Evolutionary conservation across 2,329 filamentous ascomycete genomes (phyloP).

Genomic region (Penicillium palitans): DNA sequence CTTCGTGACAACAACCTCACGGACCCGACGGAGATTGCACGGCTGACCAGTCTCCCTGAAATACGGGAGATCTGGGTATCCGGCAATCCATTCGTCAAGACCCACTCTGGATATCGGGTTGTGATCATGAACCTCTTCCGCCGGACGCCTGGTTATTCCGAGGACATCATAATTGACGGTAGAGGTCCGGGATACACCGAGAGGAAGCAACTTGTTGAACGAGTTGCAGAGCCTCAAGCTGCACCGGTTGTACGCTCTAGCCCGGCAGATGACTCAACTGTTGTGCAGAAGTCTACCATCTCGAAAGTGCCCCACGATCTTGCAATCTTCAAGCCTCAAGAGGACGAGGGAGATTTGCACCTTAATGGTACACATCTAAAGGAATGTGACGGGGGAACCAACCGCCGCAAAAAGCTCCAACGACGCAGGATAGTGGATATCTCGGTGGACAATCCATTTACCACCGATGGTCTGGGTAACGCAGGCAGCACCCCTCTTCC

Average conservation of each 20-base stretch:
- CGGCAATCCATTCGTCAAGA: conserved; percentile 87
- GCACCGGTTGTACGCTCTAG: conserved; percentile 75
- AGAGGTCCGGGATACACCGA: conserved; percentile 81
- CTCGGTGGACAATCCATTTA: conserved; percentile 46
- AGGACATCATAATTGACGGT: conserved; percentile 87
- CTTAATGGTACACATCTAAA: conserved; percentile 18
- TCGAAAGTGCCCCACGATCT: conserved; percentile 17
- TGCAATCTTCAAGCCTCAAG: conserved; percentile 12
- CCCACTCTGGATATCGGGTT: conserved; percentile 79
- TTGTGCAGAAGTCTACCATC: conserved; percentile 65
- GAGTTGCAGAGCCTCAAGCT: conserved; percentile 71
- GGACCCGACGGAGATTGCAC: conserved; percentile 88
- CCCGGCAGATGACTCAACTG: conserved; percentile 61
- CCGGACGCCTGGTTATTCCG: conserved; percentile 80
- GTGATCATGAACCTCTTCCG: conserved; percentile 97
- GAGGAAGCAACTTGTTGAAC: conserved; percentile 78
- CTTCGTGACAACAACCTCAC: conserved; percentile 84
- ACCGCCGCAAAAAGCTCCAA: conserved; percentile 51
- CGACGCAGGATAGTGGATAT: conserved; percentile 61
- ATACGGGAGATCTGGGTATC: conserved; percentile 90
- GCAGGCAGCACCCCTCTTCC: conserved; percentile 32
- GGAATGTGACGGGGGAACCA: conserved; percentile 35
- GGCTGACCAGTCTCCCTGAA: conserved; percentile 85
- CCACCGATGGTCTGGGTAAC: conserved; percentile 32
- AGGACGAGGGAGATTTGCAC: conserved; percentile 18